Evolutionary conservation across 805 yeast genomes (phyloP).

Genomic region (Tetrapisispora taiwanensis): DNA sequence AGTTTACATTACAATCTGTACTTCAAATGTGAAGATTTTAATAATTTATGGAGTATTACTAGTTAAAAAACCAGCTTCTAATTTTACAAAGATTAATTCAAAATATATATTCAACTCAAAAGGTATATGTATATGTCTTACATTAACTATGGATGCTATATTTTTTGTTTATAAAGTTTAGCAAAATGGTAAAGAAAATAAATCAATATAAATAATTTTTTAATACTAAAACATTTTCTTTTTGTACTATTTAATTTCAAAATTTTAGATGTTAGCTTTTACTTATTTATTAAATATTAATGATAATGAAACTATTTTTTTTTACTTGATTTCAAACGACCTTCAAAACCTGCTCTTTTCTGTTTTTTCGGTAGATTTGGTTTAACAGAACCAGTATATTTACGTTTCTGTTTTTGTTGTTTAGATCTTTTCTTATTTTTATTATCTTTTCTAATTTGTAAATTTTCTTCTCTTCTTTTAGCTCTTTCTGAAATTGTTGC

Average conservation of each 20-base stretch:
- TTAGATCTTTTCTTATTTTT: slow-evolving; percentile 73
- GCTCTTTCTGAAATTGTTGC: slow-evolving; percentile 64
- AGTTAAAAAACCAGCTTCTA: too few relatives aligned
- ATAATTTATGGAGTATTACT: too few relatives aligned
- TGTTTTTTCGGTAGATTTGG: slow-evolving; percentile 26
- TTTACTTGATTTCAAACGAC: slow-evolving; percentile 35
- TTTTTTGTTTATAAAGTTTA: too few relatives aligned
- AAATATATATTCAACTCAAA: too few relatives aligned
- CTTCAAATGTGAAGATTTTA: slow-evolving; percentile 9
- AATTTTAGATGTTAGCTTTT: too few relatives aligned
- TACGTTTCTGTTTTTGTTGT: slow-evolving; percentile 55
- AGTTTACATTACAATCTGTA: slow-evolving; percentile 25
- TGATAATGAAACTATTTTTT: slow-evolving; percentile 4
- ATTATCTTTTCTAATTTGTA: slow-evolving; percentile 74
- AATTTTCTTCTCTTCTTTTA: slow-evolving; percentile 86
- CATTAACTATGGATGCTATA: background rate
- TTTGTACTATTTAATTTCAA: background rate
- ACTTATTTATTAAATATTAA: background rate
- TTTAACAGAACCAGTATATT: slow-evolving; percentile 46
- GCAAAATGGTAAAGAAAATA: too few relatives aligned
- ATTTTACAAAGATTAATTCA: too few relatives aligned
- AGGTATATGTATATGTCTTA: background rate
- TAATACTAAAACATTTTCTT: background rate
- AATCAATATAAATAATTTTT: too few relatives aligned
- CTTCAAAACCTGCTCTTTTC: slow-evolving; percentile 86